Evolutionary conservation across 2,329 filamentous ascomycete genomes (phyloP), one percentile per base, ranked within the genome.

Genomic region (Ascochyta fabae): DNA sequence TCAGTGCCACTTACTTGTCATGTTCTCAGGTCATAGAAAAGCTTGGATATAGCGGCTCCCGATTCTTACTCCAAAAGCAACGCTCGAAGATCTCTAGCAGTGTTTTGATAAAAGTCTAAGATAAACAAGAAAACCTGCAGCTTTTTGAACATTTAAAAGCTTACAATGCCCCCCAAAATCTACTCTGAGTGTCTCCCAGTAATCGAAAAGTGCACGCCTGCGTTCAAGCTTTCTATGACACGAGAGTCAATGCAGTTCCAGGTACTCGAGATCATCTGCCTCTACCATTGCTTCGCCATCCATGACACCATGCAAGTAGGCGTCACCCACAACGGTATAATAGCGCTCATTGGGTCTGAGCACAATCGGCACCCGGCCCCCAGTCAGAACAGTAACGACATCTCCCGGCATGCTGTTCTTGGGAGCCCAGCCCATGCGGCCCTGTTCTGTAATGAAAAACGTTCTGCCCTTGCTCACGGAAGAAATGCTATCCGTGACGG

Each of bases 301-400:
- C 51, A 54, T 54, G 22, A 54, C 33, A 15, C 51, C 51, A 39
- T 48, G 51, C 9, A 54, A 13, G 34, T 54, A 54, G 6, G 51
- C 51, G 9, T 48, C 51, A 16, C 44, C 51, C 12, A 54, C 24
- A 6, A 54, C 39, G 22, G 22, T n/a, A 12, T 34, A 48, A 19
- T 35, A 34, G 4, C 45, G 38, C 3, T 33, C 19, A 2, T 48
- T 24, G 6, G 19, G 33, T 16, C 50, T 48, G 2, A 53, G 26
- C 15, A 53, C 33, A 19, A 53, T n/a, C 0, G 44, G 50, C 10
- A 53, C 22, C 3, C 31, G n/a, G 3, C 50, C 50, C 7, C 50
- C 50, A 10, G 50, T 53, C 39, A 53, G 13, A 3, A 48, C 44
- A 23, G 33, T 44, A 2, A 53, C 39, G 1, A 39, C 10, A 22